Evolutionary conservation across 768 basidiomycete species (phyloP), one percentile per base, ranked within the genome.

Genomic region (Termitomyces sp.): DNA sequence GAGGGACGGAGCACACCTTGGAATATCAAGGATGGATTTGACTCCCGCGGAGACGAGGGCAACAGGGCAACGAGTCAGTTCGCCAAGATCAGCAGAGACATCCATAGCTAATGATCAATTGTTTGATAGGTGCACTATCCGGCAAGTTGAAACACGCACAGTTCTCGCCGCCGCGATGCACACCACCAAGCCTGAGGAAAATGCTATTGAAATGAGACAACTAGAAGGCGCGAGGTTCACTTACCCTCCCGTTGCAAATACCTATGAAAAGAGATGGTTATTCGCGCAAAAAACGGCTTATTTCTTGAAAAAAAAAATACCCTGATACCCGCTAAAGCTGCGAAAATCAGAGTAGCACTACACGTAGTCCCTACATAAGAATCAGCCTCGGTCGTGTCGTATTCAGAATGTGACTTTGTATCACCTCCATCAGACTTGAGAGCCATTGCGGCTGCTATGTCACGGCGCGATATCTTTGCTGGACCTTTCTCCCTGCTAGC

Each of bases 11-110:
- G 60, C 74, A 55, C 55, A 84, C 89, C 83, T 81, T 57, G 89
- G 89, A 58, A 98, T 94, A 69, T 99, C 97, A 44, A 99, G 71
- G 60, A 99, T 98, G 0, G 90, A 92, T 70, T 98, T 99, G 20
- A 92, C 86, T 12, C 97, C 97, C 10, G 94, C 89, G 18, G 95
- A 96, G 10, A 98, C 85, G 36, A 99, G 80, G 3, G 89, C 94
- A 46, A 98, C 91, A 22, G 94, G 90, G 64, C 92, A 96, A 20
- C 92, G 81, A 22, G 90, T 79, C 34, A 99, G 81, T 69, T 98
- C 94, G 9, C 87, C 86, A 16, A 99, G 77, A 69, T 99, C 96
- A 16, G 96, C 94, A 16, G 96, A 98, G 29, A 99, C 77, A 66
- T 99, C 96, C 84, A 98, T 85, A 18, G 92, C 93, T 97, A 24